Percentiles rank a stretch among this genome's conserved stretches.
These are phyloP conservation scores for Nannochloris sp. DNA, from an alignment of 139 green algal genomes.

Conservation along the genomic window DNA sequence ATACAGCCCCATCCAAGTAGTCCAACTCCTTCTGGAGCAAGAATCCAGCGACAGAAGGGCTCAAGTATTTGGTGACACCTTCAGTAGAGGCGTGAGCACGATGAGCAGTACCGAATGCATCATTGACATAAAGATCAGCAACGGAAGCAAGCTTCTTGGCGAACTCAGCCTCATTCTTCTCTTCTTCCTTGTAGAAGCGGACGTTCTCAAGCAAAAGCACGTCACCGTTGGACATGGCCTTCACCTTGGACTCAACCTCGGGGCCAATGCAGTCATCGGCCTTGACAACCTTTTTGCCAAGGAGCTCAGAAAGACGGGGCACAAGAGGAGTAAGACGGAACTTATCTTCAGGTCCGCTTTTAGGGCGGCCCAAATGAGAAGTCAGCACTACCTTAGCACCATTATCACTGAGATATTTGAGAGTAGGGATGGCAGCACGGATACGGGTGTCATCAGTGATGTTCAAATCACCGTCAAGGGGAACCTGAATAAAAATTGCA, in stretches of 20 bases:
- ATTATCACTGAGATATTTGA: slow-evolving; percentile 94
- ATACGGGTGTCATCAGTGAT: slow-evolving; percentile 99
- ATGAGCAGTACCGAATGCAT: slow-evolving; percentile 98
- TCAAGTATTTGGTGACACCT: slow-evolving; percentile 91
- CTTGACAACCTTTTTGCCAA: slow-evolving; percentile 81
- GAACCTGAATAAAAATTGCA: slow-evolving; percentile 46
- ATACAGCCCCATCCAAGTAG: slow-evolving; percentile 90
- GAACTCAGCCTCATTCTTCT: slow-evolving; percentile 92
- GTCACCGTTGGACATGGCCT: slow-evolving; percentile 68
- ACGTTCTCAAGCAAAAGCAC: slow-evolving; percentile 91
- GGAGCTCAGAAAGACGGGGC: slow-evolving; percentile 76
- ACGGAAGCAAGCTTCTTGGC: slow-evolving; percentile 91
- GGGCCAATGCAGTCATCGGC: slow-evolving; percentile 93
- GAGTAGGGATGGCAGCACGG: slow-evolving; percentile 89
- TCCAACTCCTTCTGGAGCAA: slow-evolving; percentile 96
- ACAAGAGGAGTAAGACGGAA: slow-evolving; percentile 52
- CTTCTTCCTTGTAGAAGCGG: slow-evolving; percentile 98
- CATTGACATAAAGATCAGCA: slow-evolving; percentile 96
- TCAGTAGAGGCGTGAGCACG: slow-evolving; percentile 96
- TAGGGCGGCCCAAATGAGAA: slow-evolving; percentile 93
- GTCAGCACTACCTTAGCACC: slow-evolving; percentile 95
- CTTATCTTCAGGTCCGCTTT: slow-evolving; percentile 95
- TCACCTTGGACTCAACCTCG: slow-evolving; percentile 69
- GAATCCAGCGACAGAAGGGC: slow-evolving; percentile 38
- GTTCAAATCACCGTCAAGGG: slow-evolving; percentile 86